A percentile compares a stretch with the other conserved stretches of the same genome.
Conservation (phyloP, 2,329 filamentous ascomycete species). For the Septoria linicola region DNA sequence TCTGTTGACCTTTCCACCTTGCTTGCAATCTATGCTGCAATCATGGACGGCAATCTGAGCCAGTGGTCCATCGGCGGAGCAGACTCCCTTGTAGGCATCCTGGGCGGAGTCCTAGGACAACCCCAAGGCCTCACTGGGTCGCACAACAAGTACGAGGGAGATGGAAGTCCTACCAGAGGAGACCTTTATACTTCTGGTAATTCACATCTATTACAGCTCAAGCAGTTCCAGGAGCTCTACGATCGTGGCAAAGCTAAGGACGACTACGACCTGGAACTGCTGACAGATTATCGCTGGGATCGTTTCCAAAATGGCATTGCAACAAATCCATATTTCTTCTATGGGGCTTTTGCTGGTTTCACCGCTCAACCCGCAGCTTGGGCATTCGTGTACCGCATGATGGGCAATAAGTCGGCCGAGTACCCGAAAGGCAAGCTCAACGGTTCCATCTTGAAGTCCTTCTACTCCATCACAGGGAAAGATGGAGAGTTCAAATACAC, state of each 20-base stretch:
- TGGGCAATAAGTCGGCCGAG: slow-evolving; percentile 16
- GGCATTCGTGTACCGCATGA: slow-evolving; percentile 18
- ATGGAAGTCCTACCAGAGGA: slow-evolving; percentile 35
- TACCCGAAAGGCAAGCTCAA: slow-evolving; percentile 22
- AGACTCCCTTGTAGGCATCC: slow-evolving; percentile 14
- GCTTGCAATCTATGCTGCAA: slow-evolving; percentile 37
- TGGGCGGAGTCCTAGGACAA: slow-evolving; percentile 27
- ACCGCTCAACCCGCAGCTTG: slow-evolving; percentile 12
- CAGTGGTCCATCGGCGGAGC: slow-evolving; percentile 36
- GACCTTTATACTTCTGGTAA: slow-evolving; percentile 36
- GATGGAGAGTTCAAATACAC: slow-evolving; percentile 14
- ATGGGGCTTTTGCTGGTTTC: slow-evolving; percentile 22
- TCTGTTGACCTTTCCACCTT: slow-evolving; percentile 35
- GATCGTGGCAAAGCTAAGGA: too few relatives aligned
- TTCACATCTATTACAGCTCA: slow-evolving; percentile 19
- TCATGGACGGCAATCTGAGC: slow-evolving; percentile 34
- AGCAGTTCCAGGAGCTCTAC: slow-evolving; percentile 32
- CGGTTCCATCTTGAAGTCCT: slow-evolving; percentile 23
- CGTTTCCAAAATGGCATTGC: too few relatives aligned
- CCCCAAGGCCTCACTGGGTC: slow-evolving; percentile 31
- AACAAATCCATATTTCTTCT: slow-evolving; percentile 40
- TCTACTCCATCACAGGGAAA: slow-evolving; percentile 21
- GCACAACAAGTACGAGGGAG: slow-evolving; percentile 40
- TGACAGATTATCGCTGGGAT: too few relatives aligned
- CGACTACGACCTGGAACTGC: too few relatives aligned